Evolutionary conservation across 2,329 filamentous ascomycete species (phyloP).

Genomic region (Botrytis deweyae): DNA sequence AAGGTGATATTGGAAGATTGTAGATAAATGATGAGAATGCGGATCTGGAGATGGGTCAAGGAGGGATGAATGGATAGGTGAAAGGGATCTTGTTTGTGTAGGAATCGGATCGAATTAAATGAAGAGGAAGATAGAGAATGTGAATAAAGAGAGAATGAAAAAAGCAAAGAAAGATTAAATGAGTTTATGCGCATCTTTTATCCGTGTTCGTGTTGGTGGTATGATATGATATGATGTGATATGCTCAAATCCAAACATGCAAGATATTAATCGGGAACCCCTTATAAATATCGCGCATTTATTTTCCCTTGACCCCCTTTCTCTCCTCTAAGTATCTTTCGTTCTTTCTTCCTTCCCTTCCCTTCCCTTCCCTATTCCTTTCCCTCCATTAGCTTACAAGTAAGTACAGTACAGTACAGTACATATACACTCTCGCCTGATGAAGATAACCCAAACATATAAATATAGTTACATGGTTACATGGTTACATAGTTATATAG

Average conservation of each 20-base stretch:
- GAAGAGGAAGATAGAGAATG: not conserved
- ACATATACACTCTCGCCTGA: too few relatives aligned
- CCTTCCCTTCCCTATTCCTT: too few relatives aligned
- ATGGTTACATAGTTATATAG: too few relatives aligned
- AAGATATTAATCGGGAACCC: not conserved
- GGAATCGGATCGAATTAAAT: not conserved
- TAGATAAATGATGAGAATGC: slow-evolving; percentile 5
- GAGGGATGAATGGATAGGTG: not conserved
- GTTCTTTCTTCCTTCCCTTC: rapidly evolving
- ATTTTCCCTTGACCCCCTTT: not conserved
- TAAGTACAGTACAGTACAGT: too few relatives aligned
- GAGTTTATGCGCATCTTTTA: not conserved
- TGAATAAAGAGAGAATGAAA: not conserved
- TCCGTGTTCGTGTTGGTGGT: not conserved
- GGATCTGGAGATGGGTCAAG: not conserved
- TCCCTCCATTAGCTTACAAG: too few relatives aligned
- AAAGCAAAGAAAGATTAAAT: not conserved
- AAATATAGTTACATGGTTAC: too few relatives aligned
- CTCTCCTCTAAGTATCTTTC: not conserved
- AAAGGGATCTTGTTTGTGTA: not conserved
- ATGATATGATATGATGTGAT: not conserved
- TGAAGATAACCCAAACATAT: too few relatives aligned
- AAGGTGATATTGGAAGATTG: not conserved
- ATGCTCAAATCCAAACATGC: not conserved
- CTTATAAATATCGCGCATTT: not conserved